A percentile compares a stretch with the other conserved stretches of the same genome.
Evolutionary conservation across 2,329 filamentous ascomycete species (phyloP).

Genomic region (Colletotrichum liaoningense): DNA sequence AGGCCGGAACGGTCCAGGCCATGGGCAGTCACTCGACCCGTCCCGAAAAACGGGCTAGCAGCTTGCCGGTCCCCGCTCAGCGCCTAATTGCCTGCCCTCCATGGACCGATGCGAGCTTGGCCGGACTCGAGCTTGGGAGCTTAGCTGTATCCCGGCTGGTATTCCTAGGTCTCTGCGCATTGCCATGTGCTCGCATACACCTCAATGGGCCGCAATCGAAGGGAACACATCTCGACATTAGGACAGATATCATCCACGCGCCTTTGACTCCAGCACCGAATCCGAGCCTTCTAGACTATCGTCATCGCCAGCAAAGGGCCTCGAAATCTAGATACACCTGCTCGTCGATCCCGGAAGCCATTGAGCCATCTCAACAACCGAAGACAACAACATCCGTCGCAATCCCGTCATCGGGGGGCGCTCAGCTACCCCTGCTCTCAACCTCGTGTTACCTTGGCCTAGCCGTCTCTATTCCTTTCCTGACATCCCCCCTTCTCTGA

Average conservation of each 20-base stretch:
- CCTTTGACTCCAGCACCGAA: background rate
- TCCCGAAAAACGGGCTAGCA: constrained; percentile 19
- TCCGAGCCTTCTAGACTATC: background rate
- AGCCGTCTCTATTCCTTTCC: constrained; percentile 4
- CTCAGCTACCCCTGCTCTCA: constrained; percentile 1
- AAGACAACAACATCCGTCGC: background rate
- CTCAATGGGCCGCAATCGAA: background rate
- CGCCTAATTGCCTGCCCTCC: constrained; percentile 13
- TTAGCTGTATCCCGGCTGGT: background rate
- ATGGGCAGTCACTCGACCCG: constrained; percentile 23
- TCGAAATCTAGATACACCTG: background rate
- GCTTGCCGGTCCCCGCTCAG: background rate
- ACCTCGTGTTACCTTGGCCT: constrained; percentile 7
- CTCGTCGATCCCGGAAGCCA: background rate
- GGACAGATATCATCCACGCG: background rate
- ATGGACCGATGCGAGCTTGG: constrained; percentile 21
- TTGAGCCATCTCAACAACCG: background rate
- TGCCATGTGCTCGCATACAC: background rate
- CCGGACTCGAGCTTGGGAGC: background rate
- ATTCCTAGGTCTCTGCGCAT: background rate
- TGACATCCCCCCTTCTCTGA: background rate
- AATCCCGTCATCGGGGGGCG: background rate
- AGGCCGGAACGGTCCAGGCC: constrained; percentile 15
- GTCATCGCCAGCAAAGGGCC: background rate
- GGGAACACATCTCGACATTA: background rate